Evolutionary conservation across 75 land plant species (phyloP), one percentile per base, ranked within the genome.

Genomic region (Sequoia sempervirens): DNA sequence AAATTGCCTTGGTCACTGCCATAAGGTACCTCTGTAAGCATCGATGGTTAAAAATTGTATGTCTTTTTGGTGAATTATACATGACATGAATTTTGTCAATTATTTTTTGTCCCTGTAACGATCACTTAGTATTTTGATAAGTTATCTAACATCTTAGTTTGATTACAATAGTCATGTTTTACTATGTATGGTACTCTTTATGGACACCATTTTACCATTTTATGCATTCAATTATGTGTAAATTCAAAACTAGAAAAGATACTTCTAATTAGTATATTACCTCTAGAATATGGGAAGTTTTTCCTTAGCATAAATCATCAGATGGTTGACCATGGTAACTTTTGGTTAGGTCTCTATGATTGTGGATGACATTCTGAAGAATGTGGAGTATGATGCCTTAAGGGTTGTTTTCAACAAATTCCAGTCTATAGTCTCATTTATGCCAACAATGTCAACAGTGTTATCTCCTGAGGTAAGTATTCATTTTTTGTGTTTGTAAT

Each of bases 391-490:
- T 88, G 99, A 98, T 84, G 97, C 97, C 50, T 45, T 93, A 84
- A 95, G 94, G 87, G 83, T 98, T 87, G 87, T 96, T 43, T 98
- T 86, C 84, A 98, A 96, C 93, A 98, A 96, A 84, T 98, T 98
- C 85, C 91, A 84, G 3, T 93, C 97, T 15, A 95, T 94, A 32
- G 97, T 96, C 26, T 84, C 90, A 12, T 98, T 95, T 83, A 20
- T 88, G 5, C 99, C 99, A 36, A 94, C 97, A 56, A 86, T 93
- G 38, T 84, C 99, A 72, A 98, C 99, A 61, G 83, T 98, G 0
- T 81, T 96, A 75, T 93, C 99, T 58, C 93, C 99, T 28, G 97
- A 91, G 94, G 93, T 92, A 53, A 79, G 15, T 78, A 69, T 80
- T 79, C 9, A 5, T 47, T 56, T 34, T 38, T 32, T 47, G n/a